Conservation (phyloP, 306 rosid species). For the Prunus salicina region DNA sequence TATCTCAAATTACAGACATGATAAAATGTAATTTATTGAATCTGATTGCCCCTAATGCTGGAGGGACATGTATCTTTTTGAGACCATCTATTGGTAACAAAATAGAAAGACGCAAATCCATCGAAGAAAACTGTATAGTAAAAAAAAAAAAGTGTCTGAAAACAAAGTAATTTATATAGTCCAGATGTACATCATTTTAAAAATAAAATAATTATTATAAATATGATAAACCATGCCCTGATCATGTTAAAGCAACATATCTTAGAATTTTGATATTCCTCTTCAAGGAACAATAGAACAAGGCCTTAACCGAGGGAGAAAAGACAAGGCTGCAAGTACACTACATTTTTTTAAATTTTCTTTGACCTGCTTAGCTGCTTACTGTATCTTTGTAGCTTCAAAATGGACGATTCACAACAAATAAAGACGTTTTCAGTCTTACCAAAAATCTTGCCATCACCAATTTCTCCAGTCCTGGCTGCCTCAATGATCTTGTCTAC, state of each 20-base stretch:
- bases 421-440: constrained; percentile 33
- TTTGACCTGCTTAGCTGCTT: neutral
- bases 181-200: neutral
- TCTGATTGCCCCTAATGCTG: neutral
- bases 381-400: neutral
- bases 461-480: constrained; percentile 91
- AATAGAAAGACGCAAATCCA: neutral
- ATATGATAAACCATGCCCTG: neutral
- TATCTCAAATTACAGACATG: neutral
- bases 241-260: neutral
- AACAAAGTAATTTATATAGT: neutral
- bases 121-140: neutral
- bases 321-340: no score
- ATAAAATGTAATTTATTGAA: neutral
- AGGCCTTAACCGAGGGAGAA: no score
- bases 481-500: constrained; percentile 64
- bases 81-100: neutral
- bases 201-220: neutral
- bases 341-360: neutral
- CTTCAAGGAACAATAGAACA: no score
- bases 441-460: constrained; percentile 95
- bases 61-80: neutral
- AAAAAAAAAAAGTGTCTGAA: neutral
- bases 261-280: no score
- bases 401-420: neutral